Conservation (phyloP, 495 filamentous ascomycete species). For the Penicillium simplicissimum region DNA sequence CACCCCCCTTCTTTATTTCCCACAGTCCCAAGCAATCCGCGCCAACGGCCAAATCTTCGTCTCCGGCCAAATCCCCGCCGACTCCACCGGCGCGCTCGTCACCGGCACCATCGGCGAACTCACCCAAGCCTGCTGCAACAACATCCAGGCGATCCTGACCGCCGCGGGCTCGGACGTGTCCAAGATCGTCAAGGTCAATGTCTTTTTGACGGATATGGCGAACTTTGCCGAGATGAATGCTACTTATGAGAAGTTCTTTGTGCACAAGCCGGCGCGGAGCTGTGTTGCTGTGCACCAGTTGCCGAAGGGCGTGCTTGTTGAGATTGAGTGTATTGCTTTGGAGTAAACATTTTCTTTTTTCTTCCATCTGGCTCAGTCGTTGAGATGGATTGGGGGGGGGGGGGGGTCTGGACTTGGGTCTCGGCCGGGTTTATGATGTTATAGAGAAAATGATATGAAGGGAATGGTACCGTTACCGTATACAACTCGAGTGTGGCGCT, state of each 20-base stretch:
- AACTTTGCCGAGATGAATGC: constrained; percentile 86
- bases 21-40: constrained; percentile 84
- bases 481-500: too few species aligned
- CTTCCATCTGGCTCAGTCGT: too few species aligned
- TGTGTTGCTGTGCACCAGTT: constrained; percentile 90
- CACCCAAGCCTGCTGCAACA: constrained; percentile 72
- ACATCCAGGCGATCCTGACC: constrained; percentile 74
- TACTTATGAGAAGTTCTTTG: constrained; percentile 85
- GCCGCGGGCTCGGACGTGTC: constrained; percentile 74
- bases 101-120: constrained; percentile 74
- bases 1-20: constrained; percentile 10
- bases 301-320: constrained; percentile 85
- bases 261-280: constrained; percentile 85
- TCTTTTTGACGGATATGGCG: constrained; percentile 81
- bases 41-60: constrained; percentile 83
- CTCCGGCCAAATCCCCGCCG: constrained; percentile 90
- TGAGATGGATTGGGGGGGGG: neutral
- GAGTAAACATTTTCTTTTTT: too few species aligned
- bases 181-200: constrained; percentile 75
- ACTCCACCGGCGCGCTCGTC: constrained; percentile 70
- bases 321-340: constrained; percentile 86
- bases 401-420: neutral
- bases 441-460: neutral
- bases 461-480: too few species aligned
- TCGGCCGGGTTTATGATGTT: too few species aligned